phyloP scores from a whole-genome alignment of 1,284 basidiomycete species.

The Irpex sp. region DNA sequence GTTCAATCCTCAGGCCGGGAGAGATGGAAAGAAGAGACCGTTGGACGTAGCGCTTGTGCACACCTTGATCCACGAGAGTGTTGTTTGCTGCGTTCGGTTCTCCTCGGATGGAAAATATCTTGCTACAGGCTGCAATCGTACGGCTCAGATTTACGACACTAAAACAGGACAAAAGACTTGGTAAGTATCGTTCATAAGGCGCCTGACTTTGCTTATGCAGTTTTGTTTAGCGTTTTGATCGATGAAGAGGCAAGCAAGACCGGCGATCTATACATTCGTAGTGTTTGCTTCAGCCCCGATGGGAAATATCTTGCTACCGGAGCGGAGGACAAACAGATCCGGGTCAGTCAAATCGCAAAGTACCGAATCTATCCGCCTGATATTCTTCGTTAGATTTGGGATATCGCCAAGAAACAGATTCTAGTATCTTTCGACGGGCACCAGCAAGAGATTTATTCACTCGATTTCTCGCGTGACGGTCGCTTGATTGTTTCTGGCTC shows the following conservation, averaged over 20 bases:
- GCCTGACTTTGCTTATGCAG: neutral
- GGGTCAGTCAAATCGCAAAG: slow-evolving; percentile 36
- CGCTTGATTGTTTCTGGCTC: slow-evolving; percentile 78
- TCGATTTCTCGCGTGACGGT: slow-evolving; percentile 80
- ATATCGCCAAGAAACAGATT: slow-evolving; percentile 71
- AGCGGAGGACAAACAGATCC: slow-evolving; percentile 67
- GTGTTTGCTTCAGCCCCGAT: slow-evolving; percentile 68
- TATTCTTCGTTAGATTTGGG: slow-evolving; percentile 63
- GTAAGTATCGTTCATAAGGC: slow-evolving; percentile 34
- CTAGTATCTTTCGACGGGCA: slow-evolving; percentile 76
- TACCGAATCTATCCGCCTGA: neutral
- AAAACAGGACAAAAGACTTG: slow-evolving; percentile 81
- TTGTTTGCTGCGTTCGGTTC: slow-evolving; percentile 91
- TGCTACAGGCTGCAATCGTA: slow-evolving; percentile 89
- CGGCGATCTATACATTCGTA: slow-evolving; percentile 67
- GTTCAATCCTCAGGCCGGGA: slow-evolving; percentile 76
- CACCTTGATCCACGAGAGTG: slow-evolving; percentile 89
- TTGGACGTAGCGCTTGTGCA: slow-evolving; percentile 90
- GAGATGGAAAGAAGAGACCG: slow-evolving; percentile 50
- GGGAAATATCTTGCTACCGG: slow-evolving; percentile 67
- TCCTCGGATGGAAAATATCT: slow-evolving; percentile 86
- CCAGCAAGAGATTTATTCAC: slow-evolving; percentile 85
- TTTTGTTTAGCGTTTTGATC: slow-evolving; percentile 42
- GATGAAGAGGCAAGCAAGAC: slow-evolving; percentile 52
- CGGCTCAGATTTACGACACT: slow-evolving; percentile 88